phyloP scores from a whole-genome alignment of 306 rosid genomes.

The Canavalia ensiformis region DNA sequence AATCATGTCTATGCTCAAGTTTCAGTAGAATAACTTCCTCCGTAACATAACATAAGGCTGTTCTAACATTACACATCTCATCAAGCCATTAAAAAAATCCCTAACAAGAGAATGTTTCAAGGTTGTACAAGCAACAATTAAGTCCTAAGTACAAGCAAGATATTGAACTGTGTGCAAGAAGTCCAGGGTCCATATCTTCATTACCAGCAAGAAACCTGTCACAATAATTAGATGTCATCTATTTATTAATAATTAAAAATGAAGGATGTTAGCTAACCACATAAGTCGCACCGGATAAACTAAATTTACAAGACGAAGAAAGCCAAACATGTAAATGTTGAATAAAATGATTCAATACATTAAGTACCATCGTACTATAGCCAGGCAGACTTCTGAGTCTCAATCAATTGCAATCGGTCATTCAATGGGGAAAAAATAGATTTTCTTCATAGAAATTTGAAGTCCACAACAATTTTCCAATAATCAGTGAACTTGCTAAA shows the following conservation, averaged over 20 bases:
- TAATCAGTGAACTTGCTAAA: background rate
- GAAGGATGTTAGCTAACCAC: background rate
- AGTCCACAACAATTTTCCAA: background rate
- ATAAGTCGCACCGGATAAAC: background rate
- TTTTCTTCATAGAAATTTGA: background rate
- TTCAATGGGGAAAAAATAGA: background rate
- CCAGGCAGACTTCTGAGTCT: background rate
- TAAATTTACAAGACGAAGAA: background rate
- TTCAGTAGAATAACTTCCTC: conserved; percentile 41
- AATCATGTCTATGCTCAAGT: conserved; percentile 43
- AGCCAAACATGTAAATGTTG: background rate
- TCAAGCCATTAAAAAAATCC: conserved; percentile 44
- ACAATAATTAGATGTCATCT: conserved; percentile 1
- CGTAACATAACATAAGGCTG: conserved; percentile 42
- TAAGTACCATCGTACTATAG: background rate
- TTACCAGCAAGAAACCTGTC: conserved; percentile 47
- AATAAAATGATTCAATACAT: background rate
- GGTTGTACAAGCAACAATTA: conserved; percentile 52
- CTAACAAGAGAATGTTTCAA: conserved; percentile 38
- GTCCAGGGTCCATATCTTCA: conserved; percentile 44
- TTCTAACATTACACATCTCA: conserved; percentile 44
- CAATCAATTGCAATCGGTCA: background rate
- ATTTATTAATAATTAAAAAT: background rate
- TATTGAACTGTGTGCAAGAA: conserved; percentile 29
- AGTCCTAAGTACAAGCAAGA: conserved; percentile 36